Evolutionary conservation across 2,329 filamentous ascomycete genomes (phyloP).

Genomic region (Hypomyces rosellus): DNA sequence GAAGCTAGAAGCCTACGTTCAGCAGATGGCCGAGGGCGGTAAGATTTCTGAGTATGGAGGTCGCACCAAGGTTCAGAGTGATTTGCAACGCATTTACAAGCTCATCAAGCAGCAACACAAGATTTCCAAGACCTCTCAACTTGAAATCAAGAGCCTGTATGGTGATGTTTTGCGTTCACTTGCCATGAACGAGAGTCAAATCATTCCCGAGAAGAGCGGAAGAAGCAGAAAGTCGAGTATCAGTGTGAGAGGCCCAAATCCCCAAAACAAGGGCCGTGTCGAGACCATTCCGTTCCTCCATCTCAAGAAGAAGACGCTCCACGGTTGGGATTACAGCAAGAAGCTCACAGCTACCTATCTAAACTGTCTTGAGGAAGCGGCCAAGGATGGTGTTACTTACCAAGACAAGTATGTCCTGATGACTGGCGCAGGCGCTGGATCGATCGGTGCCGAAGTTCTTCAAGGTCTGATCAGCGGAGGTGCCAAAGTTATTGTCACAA

Average conservation of each 20-base stretch:
- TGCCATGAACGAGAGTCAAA: constrained; percentile 97
- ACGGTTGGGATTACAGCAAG: constrained; percentile 99
- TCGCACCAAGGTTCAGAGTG: constrained; percentile 94
- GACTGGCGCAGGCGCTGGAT: constrained; percentile 96
- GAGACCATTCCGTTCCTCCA: constrained; percentile 98
- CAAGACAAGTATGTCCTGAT: constrained; percentile 94
- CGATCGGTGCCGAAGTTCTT: constrained; percentile 93
- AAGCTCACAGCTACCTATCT: constrained; percentile 92
- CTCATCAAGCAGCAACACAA: constrained; percentile 98
- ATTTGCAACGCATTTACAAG: constrained; percentile 92
- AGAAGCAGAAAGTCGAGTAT: constrained; percentile 51
- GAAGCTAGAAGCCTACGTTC: constrained; percentile 97
- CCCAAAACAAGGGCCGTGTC: constrained; percentile 74
- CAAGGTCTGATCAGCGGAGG: constrained; percentile 95
- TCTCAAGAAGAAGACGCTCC: constrained; percentile 85
- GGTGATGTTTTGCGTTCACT: constrained; percentile 89
- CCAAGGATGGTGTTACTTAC: constrained; percentile 82
- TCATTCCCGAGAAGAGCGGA: constrained; percentile 80
- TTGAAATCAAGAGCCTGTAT: constrained; percentile 95
- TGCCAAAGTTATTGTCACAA: constrained; percentile 94
- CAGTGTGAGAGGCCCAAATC: constrained; percentile 41
- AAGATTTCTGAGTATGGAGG: constrained; percentile 99
- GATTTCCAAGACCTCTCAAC: constrained; percentile 89
- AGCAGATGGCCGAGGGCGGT: constrained; percentile 96
- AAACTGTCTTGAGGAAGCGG: constrained; percentile 83